Base-by-base conservation (phyloP, 768 basidiomycete species). In the Butyriboletus loyo region DNA sequence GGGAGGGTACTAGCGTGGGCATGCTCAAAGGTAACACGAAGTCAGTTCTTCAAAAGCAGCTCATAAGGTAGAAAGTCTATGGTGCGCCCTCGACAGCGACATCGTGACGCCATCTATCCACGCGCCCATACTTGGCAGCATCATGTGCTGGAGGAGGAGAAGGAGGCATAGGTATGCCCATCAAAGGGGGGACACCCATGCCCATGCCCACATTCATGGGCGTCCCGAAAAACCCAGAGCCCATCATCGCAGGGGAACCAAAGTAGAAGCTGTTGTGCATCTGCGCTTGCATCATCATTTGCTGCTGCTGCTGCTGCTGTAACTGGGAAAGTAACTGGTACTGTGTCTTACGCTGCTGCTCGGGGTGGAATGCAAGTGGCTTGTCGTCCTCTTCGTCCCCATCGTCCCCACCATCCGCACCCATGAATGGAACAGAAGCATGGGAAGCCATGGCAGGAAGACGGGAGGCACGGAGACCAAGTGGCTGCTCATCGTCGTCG, bases 31-130 rank as follows among this genome's bases (percentile, higher is more conserved):
- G 34, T 3, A 46, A 50, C 22, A 27, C 19, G 54, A 52, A 52
- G 61, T 51, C 52, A 28, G 28, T 34, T 37, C 34, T 40, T 54
- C 50, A 19, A 62, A 43, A 38, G 37, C 36, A n/a, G 37, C 38
- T 25, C 27, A 40, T 53, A 55, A 55, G n/a, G 36, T 52, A 51
- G n/a, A 50, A 42, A 38, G 21, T 53, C 46, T 65, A 69, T 35
- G 55, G 62, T 51, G 81, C 75, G n/a, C 84, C 85, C 58, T 87
- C 87, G 11, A 86, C 82, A 17, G 81, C 83, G 40, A 92, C 87
- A 60, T 89, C 83, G 55, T 79, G 83, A 57, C 90, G 82, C 90
- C 90, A 92, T 54, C 80, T 80, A 66, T 92, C 90, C 25, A 92
- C 89, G 4, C 80, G 75, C 9, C 79, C 80, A 56, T 78, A 86